phyloP scores from a whole-genome alignment of 176 grass and related monocot species.

The Oryza glaberrima region DNA sequence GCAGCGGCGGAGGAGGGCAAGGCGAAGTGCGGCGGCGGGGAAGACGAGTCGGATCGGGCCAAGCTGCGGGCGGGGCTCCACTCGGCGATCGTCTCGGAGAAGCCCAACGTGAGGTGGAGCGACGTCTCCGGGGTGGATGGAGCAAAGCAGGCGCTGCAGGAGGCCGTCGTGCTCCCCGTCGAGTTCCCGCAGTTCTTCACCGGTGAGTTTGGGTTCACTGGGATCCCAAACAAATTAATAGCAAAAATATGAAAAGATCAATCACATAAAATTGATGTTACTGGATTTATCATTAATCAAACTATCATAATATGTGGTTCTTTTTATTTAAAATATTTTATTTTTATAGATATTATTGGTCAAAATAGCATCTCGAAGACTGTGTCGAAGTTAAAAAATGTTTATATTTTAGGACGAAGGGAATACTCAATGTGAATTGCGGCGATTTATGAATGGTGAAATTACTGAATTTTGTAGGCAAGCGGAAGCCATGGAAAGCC shows the following conservation, averaged over 20 bases:
- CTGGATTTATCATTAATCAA: too few relatives aligned
- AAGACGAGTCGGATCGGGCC: slow-evolving; percentile 59
- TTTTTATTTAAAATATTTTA: too few relatives aligned
- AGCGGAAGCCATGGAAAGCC: slow-evolving; percentile 73
- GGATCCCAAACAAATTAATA: neutral
- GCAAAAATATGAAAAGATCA: too few relatives aligned
- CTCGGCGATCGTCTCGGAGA: slow-evolving; percentile 67
- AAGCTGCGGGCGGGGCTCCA: slow-evolving; percentile 59
- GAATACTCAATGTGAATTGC: neutral
- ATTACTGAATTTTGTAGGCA: slow-evolving; percentile 36
- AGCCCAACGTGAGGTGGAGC: slow-evolving; percentile 72
- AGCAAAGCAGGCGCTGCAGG: slow-evolving; percentile 79
- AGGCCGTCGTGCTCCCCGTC: slow-evolving; percentile 70
- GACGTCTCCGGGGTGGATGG: slow-evolving; percentile 69
- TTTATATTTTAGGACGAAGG: too few relatives aligned
- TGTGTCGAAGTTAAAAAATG: too few relatives aligned
- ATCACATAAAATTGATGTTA: too few relatives aligned
- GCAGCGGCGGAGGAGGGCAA: slow-evolving; percentile 20
- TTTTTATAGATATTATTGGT: too few relatives aligned
- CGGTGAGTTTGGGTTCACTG: slow-evolving; percentile 28
- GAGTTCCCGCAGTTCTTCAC: slow-evolving; percentile 84
- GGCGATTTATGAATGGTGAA: neutral
- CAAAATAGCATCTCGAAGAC: too few relatives aligned
- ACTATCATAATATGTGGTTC: too few relatives aligned
- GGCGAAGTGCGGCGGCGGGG: slow-evolving; percentile 33